Evolutionary conservation across 176 grass and related monocot species (phyloP), one percentile per base, ranked within the genome.

Genomic region (Phoenix roebelenii): DNA sequence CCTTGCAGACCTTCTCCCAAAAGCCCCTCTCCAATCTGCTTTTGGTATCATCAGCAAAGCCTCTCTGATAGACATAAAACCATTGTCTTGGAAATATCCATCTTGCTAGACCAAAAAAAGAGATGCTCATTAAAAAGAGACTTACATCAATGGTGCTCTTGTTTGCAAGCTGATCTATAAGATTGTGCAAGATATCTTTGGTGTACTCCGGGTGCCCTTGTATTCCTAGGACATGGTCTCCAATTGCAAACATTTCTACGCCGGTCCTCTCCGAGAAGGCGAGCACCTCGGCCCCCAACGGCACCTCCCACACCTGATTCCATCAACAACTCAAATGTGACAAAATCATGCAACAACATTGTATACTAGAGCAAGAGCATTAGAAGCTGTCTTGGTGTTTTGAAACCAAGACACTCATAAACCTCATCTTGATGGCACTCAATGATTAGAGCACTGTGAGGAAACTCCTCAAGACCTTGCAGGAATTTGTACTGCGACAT

Each of bases 121-220:
- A 52, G 26, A 71, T 15, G 5, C 1, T 59, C 15, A 48, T 3
- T 18, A 18, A 23, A 1, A 10, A 69, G 48, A 48, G 25, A 50
- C 23, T 6, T 4, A 18, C 23, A 3, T 19, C 16, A 19, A 50
- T 49, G 44, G 5, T 48, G 15, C 17, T 7, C 29, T 5, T 32
- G 29, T 32, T 7, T 5, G 29, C 29, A 19, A 51, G n/a, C 26
- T 51, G 59, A 83, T 70, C 16, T 66, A 94, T 82, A 49, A 51
- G 29, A 17, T 16, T 26, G 39, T 39, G 16, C 12, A 91, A 83
- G 49, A 91, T 91, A 35, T 80, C 83, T 24, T 48, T 59, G 49
- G 32, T 63, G 69, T 91, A 91, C 70, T 86, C 83, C 3, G 87
- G 87, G 54, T 91, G 87, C 5, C 87, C 87, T 77, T 91, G 87